Percentiles rank a stretch among this genome's conserved stretches.
Evolutionary conservation across 495 filamentous ascomycete species (phyloP).

Genomic region (Penicillium robsamsonii): DNA sequence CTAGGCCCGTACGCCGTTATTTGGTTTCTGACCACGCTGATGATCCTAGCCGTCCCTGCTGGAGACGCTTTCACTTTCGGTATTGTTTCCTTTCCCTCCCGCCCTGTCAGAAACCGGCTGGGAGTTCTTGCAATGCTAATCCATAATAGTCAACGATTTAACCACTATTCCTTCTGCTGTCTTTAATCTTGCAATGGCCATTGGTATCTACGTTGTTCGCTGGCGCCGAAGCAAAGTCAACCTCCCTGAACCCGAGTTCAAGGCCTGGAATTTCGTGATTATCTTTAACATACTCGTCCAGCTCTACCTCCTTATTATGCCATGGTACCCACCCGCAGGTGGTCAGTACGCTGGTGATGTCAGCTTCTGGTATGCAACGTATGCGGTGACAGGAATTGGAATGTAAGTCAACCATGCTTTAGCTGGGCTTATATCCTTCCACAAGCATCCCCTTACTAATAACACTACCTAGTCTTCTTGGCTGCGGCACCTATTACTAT

Average conservation of each 20-base stretch:
- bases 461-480: background rate
- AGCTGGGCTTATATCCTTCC: background rate
- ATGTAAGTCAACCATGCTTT: conserved; percentile 35
- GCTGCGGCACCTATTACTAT: background rate
- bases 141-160: background rate
- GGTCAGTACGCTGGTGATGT: conserved; percentile 50
- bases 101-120: background rate
- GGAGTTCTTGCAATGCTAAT: background rate
- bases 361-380: conserved; percentile 58
- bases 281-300: conserved; percentile 49
- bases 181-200: conserved; percentile 44
- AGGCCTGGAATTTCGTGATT: conserved; percentile 46
- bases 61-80: conserved; percentile 58
- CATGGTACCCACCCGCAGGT: conserved; percentile 54
- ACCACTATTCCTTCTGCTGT: conserved; percentile 36
- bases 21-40: conserved; percentile 49
- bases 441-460: background rate
- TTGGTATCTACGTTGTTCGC: conserved; percentile 49
- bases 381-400: conserved; percentile 47
- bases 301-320: conserved; percentile 51
- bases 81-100: conserved; percentile 25
- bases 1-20: conserved; percentile 50
- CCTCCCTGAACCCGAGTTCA: conserved; percentile 35
- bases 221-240: conserved; percentile 41
- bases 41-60: conserved; percentile 56